Base-by-base conservation (phyloP, 768 basidiomycete genomes). In the Lactarius quietus region DNA sequence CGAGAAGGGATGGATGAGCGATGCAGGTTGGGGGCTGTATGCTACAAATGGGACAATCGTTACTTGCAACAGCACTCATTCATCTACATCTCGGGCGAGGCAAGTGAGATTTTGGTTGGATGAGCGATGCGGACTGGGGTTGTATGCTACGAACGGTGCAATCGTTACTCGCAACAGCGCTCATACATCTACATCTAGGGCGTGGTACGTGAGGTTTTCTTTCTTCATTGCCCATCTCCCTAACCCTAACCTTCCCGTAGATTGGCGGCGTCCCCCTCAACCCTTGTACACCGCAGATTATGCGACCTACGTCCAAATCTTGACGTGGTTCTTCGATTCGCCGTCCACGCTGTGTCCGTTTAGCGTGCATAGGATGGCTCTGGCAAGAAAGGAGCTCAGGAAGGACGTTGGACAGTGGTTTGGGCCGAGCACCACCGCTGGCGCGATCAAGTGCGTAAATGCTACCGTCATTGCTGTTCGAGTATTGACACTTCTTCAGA, bases 401-500 rank as follows among this genome's bases (percentile, higher is more conserved):
- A 98, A 92, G 67, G 92, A 94, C 69, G 90, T 98, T 0, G 96
- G 96, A 1, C 90, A 94, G 75, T 98, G 96, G n/a, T n/a, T n/a
- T n/a, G n/a, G n/a, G n/a, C n/a, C n/a, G n/a, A n/a, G n/a, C n/a
- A n/a, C n/a, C n/a, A n/a, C n/a, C n/a, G n/a, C n/a, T n/a, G n/a
- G n/a, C n/a, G n/a, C n/a, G n/a, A n/a, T n/a, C n/a, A n/a, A n/a
- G n/a, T n/a, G n/a, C n/a, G n/a, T n/a, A n/a, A n/a, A n/a, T n/a
- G n/a, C n/a, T n/a, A n/a, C n/a, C n/a, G n/a, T n/a, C n/a, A n/a
- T n/a, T n/a, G n/a, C n/a, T n/a, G n/a, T n/a, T n/a, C n/a, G n/a
- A n/a, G n/a, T n/a, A n/a, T n/a, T n/a, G n/a, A n/a, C n/a, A n/a
- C n/a, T n/a, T n/a, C n/a, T n/a, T n/a, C n/a, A n/a, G n/a, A n/a